A percentile compares a stretch with the other conserved stretches of the same genome.
phyloP scores from a whole-genome alignment of 1,139 yeast genomes.

The Yamadazyma oceani region DNA sequence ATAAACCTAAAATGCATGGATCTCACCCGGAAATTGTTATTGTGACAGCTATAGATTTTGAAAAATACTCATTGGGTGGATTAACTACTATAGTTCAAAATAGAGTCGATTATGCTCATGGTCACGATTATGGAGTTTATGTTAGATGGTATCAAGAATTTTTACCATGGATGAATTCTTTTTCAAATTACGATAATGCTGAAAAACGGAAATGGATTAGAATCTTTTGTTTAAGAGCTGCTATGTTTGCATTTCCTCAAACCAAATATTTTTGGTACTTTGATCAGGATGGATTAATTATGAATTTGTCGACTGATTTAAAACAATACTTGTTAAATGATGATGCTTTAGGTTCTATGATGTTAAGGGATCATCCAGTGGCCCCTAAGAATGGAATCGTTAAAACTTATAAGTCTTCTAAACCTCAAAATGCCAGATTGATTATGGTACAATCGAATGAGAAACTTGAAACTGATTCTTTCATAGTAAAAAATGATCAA shows the following conservation, averaged over 20 bases:
- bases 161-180: conserved; percentile 53
- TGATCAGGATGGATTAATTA: conserved; percentile 71
- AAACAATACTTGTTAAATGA: conserved; percentile 57
- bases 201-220: conserved; percentile 59
- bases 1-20: conserved; percentile 37
- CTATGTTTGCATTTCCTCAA: conserved; percentile 82
- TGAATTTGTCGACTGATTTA: conserved; percentile 61
- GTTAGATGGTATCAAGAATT: conserved; percentile 85
- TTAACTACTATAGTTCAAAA: conserved; percentile 72
- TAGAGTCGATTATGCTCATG: conserved; percentile 77
- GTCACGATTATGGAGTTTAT: conserved; percentile 73
- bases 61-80: conserved; percentile 58
- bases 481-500: conserved; percentile 63
- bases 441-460: conserved; percentile 65
- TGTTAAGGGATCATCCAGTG: conserved; percentile 67
- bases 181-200: conserved; percentile 31
- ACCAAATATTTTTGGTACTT: conserved; percentile 85
- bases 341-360: conserved; percentile 54
- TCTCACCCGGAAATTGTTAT: conserved; percentile 66
- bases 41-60: conserved; percentile 82
- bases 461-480: conserved; percentile 65
- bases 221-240: conserved; percentile 64
- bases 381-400: conserved; percentile 68
- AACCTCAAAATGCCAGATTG: conserved; percentile 53
- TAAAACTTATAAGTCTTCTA: conserved; percentile 64